Base-by-base conservation (phyloP, 257 asterid genomes). In the Phtheirospermum japonicum region DNA sequence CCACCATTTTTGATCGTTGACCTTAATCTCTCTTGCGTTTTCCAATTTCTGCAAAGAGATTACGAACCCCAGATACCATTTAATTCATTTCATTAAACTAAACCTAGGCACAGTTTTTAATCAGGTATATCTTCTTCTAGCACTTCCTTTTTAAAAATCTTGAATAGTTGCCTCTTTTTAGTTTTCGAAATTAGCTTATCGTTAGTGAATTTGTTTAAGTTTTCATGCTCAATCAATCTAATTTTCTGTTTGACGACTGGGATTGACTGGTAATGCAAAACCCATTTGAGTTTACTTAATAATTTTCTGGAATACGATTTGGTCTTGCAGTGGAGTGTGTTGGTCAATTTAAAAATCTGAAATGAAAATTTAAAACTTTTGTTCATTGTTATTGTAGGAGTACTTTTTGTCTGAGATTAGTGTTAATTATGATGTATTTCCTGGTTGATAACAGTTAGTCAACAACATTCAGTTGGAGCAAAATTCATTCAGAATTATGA, bases 401-500 rank as follows among this genome's bases (percentile, higher is more conserved):
- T 6, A 6, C 40, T 34, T 6, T 34, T 34, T 34, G 7, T 23
- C 28, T 23, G 28, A 23, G 28, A 3, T 51, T 50, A 19, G 39
- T 19, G 6, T 19, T 50, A 2, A 14, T 48, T 61, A 17, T 67
- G 17, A 45, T 37, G 14, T 63, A 0, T 14, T 40, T 58, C 60
- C 23, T 37, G 46, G 23, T 54, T 17, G 33, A 50, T 61, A 31
- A 17, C 50, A 33, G 71, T 42, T 54, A 40, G 37, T 30, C 23
- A 13, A 31, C 18, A 14, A 61, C 30, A 32, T 54, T 57, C 17
- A 9, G 32, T 75, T 49, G 11, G 26, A 55, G 62, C 16, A n/a
- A 57, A 63, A 33, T 23, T 23, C 33, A 19, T 39, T 48, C 12
- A 51, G 77, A 73, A 70, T 59, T 74, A 85, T 87, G 95, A 85